Percentiles rank a stretch among this genome's conserved stretches.
These are phyloP conservation scores for Harrya chromipes DNA, from an alignment of 768 basidiomycete species.

Conservation along the genomic window DNA sequence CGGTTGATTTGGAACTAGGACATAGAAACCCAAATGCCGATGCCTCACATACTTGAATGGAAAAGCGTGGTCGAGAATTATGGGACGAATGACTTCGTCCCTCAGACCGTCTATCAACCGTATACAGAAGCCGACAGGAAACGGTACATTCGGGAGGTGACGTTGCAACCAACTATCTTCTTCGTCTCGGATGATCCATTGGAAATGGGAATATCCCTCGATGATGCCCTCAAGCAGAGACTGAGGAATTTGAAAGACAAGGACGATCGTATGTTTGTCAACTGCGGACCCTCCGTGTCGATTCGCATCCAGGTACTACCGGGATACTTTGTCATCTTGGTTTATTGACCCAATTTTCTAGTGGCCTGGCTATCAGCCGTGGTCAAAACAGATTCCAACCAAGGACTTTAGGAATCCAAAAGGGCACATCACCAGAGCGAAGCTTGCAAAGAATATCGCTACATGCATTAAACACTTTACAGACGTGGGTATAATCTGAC, in stretches of 20 bases:
- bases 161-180: constrained; percentile 60
- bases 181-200: constrained; percentile 53
- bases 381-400: constrained; percentile 81
- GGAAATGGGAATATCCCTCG: constrained; percentile 59
- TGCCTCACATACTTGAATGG: constrained; percentile 29
- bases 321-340: neutral
- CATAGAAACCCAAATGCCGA: constrained; percentile 14
- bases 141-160: constrained; percentile 71
- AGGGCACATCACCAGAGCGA: constrained; percentile 70
- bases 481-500: constrained; percentile 36
- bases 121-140: constrained; percentile 74
- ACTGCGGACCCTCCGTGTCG: constrained; percentile 76
- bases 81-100: constrained; percentile 51
- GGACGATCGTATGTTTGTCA: constrained; percentile 65
- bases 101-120: constrained; percentile 70
- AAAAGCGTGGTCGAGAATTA: constrained; percentile 18
- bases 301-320: constrained; percentile 64
- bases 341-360: constrained; percentile 25
- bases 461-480: constrained; percentile 74
- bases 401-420: constrained; percentile 78
- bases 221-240: constrained; percentile 60
- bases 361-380: constrained; percentile 80
- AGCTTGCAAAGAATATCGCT: constrained; percentile 77
- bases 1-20: constrained; percentile 19
- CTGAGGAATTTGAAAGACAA: constrained; percentile 53